Conservation (phyloP, 192 early-diverging fungal genomes). For the Entomortierella lignicola region DNA sequence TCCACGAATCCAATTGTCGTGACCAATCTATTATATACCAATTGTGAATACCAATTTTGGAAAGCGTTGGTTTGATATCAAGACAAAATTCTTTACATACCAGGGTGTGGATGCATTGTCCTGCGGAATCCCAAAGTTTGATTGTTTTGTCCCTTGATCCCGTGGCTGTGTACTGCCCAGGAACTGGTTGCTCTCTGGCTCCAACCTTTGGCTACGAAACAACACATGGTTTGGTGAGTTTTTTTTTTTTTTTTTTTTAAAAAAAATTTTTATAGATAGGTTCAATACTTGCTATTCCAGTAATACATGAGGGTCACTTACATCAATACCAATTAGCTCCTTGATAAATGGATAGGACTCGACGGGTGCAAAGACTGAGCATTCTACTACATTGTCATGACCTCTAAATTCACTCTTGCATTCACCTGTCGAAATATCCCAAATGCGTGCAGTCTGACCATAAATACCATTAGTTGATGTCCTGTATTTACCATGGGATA, state of each 20-base stretch:
- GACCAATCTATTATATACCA: slow-evolving; percentile 68
- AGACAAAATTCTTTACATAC: slow-evolving; percentile 57
- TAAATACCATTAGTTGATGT: too few species aligned
- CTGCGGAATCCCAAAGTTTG: slow-evolving; percentile 83
- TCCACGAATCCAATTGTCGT: slow-evolving; percentile 95
- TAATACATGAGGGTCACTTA: slow-evolving; percentile 31
- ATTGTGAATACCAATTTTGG: too few species aligned
- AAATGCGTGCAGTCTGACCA: slow-evolving; percentile 80
- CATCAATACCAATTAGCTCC: slow-evolving; percentile 75
- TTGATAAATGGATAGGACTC: slow-evolving; percentile 72
- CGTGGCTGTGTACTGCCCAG: slow-evolving; percentile 81
- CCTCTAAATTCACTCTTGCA: slow-evolving; percentile 84
- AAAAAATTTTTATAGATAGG: too few species aligned
- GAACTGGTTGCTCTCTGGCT: slow-evolving; percentile 57
- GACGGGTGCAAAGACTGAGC: slow-evolving; percentile 84
- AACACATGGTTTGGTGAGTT: background rate
- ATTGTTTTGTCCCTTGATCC: slow-evolving; percentile 94
- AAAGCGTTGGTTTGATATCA: background rate
- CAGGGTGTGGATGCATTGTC: slow-evolving; percentile 80
- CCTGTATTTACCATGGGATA: too few species aligned
- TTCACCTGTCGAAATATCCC: slow-evolving; percentile 81
- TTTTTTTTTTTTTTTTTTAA: too few species aligned
- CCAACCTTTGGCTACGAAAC: slow-evolving; percentile 46
- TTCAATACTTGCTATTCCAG: too few species aligned
- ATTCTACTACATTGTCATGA: slow-evolving; percentile 97